phyloP scores from a whole-genome alignment of 768 basidiomycete species.

The Boletus subparvulus region DNA sequence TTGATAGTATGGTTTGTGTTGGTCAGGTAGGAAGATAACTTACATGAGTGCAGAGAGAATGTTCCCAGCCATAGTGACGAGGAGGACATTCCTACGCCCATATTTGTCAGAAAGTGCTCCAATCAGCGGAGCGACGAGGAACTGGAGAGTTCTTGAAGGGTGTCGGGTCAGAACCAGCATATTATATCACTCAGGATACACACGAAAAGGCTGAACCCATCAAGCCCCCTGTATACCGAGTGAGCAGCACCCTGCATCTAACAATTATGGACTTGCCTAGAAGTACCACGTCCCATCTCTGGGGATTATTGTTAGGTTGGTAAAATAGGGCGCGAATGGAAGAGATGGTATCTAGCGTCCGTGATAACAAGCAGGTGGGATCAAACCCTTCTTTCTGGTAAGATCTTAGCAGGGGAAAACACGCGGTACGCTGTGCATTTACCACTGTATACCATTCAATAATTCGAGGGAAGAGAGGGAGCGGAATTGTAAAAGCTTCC shows the following conservation, averaged over 20 bases:
- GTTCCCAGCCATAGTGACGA: slow-evolving; percentile 91
- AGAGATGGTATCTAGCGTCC: slow-evolving; percentile 67
- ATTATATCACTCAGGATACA: slow-evolving; percentile 40
- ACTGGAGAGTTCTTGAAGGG: slow-evolving; percentile 70
- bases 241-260: slow-evolving; percentile 5
- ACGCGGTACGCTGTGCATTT: slow-evolving; percentile 17
- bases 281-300: slow-evolving; percentile 91
- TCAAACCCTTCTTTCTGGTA: slow-evolving; percentile 69
- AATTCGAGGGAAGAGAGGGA: slow-evolving; percentile 97
- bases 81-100: slow-evolving; percentile 80
- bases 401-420: background rate
- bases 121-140: slow-evolving; percentile 77
- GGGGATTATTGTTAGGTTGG: slow-evolving; percentile 55
- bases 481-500: slow-evolving; percentile 86
- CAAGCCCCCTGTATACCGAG: slow-evolving; percentile 58
- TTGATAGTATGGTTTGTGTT: background rate
- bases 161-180: slow-evolving; percentile 31
- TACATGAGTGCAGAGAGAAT: slow-evolving; percentile 85
- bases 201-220: slow-evolving; percentile 95
- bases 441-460: slow-evolving; percentile 90
- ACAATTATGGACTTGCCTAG: slow-evolving; percentile 54
- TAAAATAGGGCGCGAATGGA: slow-evolving; percentile 65
- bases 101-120: slow-evolving; percentile 86
- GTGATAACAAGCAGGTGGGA: slow-evolving; percentile 68
- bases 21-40: slow-evolving; percentile 27